Evolutionary conservation across 208 protist species (phyloP).

Genomic region (Acanthamoeba pearcei): DNA sequence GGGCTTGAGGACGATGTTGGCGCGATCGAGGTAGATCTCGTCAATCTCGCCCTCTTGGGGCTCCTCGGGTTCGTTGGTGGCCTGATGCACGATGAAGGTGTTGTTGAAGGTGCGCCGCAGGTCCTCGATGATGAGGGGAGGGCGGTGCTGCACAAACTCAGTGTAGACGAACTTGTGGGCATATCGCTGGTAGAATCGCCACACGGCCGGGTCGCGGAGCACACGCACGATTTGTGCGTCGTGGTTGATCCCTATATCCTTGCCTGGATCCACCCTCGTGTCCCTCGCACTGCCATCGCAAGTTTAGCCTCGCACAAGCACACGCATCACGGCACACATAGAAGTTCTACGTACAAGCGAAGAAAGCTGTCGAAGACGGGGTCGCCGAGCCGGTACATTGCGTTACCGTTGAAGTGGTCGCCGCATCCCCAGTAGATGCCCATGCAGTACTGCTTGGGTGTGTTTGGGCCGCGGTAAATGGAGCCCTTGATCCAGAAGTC

Average conservation of each 20-base stretch:
- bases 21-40: constrained; percentile 57
- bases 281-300: constrained; percentile 1
- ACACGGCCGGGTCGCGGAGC: constrained; percentile 46
- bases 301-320: neutral
- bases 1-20: constrained; percentile 23
- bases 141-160: constrained; percentile 70
- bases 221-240: constrained; percentile 65
- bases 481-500: constrained; percentile 74
- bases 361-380: constrained; percentile 73
- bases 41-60: constrained; percentile 31
- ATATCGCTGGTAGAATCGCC: constrained; percentile 73
- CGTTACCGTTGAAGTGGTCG: constrained; percentile 72
- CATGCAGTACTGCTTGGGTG: constrained; percentile 64
- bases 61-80: neutral
- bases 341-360: neutral
- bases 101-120: constrained; percentile 50
- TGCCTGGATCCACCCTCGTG: constrained; percentile 51
- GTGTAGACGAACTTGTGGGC: constrained; percentile 76
- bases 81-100: constrained; percentile 65
- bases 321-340: neutral
- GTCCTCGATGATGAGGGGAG: constrained; percentile 30
- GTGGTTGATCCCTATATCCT: constrained; percentile 66
- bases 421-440: constrained; percentile 74
- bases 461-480: constrained; percentile 35
- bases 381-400: constrained; percentile 53